Evolutionary conservation across 176 grass and related monocot genomes (phyloP), one percentile per base, ranked within the genome.

Genomic region (Cenchrus purpureus): DNA sequence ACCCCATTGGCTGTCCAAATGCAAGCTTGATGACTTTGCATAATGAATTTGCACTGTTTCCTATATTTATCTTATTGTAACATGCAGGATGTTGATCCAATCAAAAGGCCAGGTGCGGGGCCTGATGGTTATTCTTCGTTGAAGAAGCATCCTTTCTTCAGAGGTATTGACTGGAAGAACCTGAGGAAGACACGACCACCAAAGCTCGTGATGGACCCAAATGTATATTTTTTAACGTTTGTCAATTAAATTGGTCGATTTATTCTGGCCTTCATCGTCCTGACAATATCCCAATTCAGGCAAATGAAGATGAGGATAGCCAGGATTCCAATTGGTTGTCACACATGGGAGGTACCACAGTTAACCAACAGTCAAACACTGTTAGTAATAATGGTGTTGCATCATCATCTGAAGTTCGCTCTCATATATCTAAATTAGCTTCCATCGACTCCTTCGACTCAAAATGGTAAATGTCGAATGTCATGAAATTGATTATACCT

Each of bases 361-460:
- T 16, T 49, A 92, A 84, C 52, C 97, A 92, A 88, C 81, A 90
- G 66, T 72, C 74, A 51, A 71, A 73, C 51, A 82, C 75, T 88
- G 85, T 79, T 79, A 79, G 75, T 54, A 89, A 86, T 82, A 79
- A 78, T 73, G 87, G 89, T 55, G 91, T 84, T 5, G 25, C 86
- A 13, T 94, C 97, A 89, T 97, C 97, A 81, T 97, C 94, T 74
- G 91, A 96, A 87, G 82, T 65, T 82, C 81, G 84, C 50, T 92
- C 90, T 54, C 93, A 94, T 82, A 87, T 99, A 65, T 91, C 92
- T 52, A 88, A 73, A 84, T 83, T 99, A 79, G 90, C 97, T 81
- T 97, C 94, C 72, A 99, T 99, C 17, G 94, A 99, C 78, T 99
- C 97, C 77, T 99, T 99, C 20, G 97, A 99, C 84, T 99, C 97